Conservation (phyloP, 352 stramenopile genomes). For the Phytophthora melonis region DNA sequence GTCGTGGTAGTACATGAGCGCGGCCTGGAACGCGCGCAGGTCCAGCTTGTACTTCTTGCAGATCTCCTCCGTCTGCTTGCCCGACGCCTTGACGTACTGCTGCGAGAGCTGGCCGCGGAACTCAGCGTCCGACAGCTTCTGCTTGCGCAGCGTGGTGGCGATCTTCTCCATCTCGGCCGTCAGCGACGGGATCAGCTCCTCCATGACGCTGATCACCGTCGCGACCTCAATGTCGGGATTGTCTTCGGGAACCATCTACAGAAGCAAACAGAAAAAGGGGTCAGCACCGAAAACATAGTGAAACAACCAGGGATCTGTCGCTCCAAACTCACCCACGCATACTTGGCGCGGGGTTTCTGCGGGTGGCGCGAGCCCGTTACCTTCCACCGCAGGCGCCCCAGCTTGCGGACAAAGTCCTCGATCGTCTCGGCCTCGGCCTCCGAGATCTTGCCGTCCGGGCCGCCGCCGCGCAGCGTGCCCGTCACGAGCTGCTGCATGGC, state of each 20-base stretch:
- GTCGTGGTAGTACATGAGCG: conserved; percentile 86
- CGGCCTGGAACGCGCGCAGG: conserved; percentile 73
- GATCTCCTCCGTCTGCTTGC: conserved; percentile 63
- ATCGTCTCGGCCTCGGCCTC: conserved; percentile 74
- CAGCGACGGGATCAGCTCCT: conserved; percentile 74
- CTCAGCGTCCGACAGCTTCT: conserved; percentile 46
- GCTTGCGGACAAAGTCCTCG: conserved; percentile 72
- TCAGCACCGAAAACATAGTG: background rate
- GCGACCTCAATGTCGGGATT: conserved; percentile 69
- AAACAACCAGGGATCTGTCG: background rate
- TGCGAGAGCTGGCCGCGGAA: conserved; percentile 67
- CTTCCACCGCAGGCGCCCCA: conserved; percentile 81
- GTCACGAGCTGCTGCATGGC: conserved; percentile 70
- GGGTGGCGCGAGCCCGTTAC: conserved; percentile 82
- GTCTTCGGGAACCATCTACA: conserved; percentile 61
- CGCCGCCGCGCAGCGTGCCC: conserved; percentile 63
- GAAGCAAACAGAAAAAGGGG: background rate
- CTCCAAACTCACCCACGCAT: conserved; percentile 43
- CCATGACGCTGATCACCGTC: conserved; percentile 72
- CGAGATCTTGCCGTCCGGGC: conserved; percentile 62
- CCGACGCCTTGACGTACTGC: conserved; percentile 74
- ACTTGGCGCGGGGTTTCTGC: conserved; percentile 61
- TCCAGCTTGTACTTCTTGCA: conserved; percentile 63
- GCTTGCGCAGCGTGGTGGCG: conserved; percentile 40
- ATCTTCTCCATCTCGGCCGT: conserved; percentile 83